These are phyloP conservation scores for Mucor saturninus DNA, from an alignment of 371 early-diverging fungal genomes.

Conservation along the genomic window DNA sequence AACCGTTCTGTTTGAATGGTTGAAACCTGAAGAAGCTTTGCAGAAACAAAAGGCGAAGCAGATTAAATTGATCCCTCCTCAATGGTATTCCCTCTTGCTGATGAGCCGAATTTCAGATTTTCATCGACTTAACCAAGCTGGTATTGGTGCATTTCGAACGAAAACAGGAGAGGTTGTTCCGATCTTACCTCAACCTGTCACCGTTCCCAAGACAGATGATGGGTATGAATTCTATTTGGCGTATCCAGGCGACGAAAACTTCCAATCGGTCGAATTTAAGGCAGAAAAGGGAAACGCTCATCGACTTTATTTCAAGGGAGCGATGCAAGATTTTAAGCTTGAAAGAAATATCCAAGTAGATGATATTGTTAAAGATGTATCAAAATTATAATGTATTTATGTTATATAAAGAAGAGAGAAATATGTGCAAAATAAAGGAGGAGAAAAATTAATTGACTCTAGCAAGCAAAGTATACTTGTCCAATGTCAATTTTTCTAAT, in stretches of 20 bases:
- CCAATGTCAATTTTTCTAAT: conserved; percentile 9
- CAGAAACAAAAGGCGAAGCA: conserved; percentile 24
- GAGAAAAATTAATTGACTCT: conserved; percentile 4
- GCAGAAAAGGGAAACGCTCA: conserved; percentile 36
- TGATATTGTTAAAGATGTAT: conserved; percentile 18
- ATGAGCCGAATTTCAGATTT: conserved; percentile 38
- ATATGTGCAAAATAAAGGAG: conserved; percentile 6
- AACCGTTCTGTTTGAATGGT: conserved; percentile 68
- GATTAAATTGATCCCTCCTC: conserved; percentile 65
- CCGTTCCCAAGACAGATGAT: conserved; percentile 18
- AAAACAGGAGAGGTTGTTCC: conserved; percentile 26
- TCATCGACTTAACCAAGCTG: conserved; percentile 38
- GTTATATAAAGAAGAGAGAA: neutral
- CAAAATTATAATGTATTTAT: conserved; percentile 7
- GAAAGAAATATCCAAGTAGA: conserved; percentile 37
- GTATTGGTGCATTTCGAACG: conserved; percentile 39
- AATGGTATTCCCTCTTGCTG: conserved; percentile 62
- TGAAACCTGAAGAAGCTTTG: conserved; percentile 66
- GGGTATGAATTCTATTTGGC: conserved; percentile 35
- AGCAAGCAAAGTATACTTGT: conserved; percentile 11
- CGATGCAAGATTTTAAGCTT: conserved; percentile 33
- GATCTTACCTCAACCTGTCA: conserved; percentile 55
- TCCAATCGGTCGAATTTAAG: conserved; percentile 21
- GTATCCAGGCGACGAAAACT: conserved; percentile 49
- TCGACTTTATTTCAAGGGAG: conserved; percentile 41